Evolutionary conservation across 1,139 yeast species (phyloP).

Genomic region (Zygoascus sp.): DNA sequence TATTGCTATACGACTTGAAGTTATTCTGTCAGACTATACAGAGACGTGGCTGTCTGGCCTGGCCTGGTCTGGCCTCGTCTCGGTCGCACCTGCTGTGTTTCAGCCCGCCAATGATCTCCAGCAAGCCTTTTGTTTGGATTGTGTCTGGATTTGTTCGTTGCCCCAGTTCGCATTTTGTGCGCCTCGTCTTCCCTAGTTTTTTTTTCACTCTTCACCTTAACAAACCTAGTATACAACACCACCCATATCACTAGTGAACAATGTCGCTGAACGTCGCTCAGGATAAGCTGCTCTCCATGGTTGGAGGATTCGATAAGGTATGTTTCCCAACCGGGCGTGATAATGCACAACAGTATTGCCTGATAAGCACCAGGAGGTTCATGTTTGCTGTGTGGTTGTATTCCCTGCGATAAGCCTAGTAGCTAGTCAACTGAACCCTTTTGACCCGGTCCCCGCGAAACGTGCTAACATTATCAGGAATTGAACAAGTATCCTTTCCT

Average conservation of each 20-base stretch:
- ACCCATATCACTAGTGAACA: not conserved
- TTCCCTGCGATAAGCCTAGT: no score
- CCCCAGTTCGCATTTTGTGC: not conserved
- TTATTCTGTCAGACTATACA: no score
- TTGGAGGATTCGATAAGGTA: slow-evolving; percentile 31
- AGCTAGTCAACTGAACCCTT: not conserved
- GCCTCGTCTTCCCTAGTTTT: not conserved
- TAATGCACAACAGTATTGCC: no score
- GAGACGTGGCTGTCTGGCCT: no score
- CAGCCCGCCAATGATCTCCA: no score
- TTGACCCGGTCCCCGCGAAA: not conserved
- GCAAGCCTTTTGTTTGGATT: not conserved
- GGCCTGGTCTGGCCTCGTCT: no score
- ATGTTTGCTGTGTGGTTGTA: no score
- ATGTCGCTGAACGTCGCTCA: slow-evolving; percentile 16
- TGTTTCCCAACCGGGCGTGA: no score
- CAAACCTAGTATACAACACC: not conserved
- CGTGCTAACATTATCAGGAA: slow-evolving; percentile 24
- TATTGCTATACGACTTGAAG: no score
- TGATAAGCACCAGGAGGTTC: no score
- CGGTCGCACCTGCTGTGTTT: no score
- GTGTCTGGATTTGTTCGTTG: not conserved
- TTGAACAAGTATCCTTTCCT: slow-evolving; percentile 35
- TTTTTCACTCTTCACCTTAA: not conserved
- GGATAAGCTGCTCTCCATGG: slow-evolving; percentile 28